A percentile compares a stretch with the other conserved stretches of the same genome.
phyloP scores from a whole-genome alignment of 176 grass and related monocot species.

The Avena insularis region DNA sequence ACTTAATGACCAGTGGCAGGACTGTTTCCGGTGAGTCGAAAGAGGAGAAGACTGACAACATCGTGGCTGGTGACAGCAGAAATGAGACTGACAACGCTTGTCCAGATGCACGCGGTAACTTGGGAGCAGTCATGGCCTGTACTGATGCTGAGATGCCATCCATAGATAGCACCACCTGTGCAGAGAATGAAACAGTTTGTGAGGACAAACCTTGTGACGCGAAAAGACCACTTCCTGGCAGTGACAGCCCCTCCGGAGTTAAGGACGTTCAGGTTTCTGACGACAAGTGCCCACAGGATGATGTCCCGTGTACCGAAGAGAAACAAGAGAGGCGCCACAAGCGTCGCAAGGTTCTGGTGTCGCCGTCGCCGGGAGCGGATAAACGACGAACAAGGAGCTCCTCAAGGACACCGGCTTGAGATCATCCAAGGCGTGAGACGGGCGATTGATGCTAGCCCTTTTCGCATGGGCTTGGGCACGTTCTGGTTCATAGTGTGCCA shows the following conservation, averaged over 20 bases:
- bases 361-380: slow-evolving; percentile 28
- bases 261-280: slow-evolving; percentile 26
- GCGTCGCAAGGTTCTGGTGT: slow-evolving; percentile 60
- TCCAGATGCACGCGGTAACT: not conserved
- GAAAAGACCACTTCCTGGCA: slow-evolving; percentile 16
- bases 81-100: not conserved
- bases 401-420: no score
- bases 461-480: no score
- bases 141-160: slow-evolving; percentile 34
- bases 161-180: not conserved
- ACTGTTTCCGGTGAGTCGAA: not conserved
- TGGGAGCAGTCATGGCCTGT: not conserved
- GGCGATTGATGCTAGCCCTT: no score
- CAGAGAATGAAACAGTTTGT: not conserved
- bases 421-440: no score
- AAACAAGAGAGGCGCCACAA: slow-evolving; percentile 60
- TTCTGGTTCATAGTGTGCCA: no score
- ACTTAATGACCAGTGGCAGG: not conserved
- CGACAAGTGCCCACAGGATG: slow-evolving; percentile 41
- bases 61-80: not conserved
- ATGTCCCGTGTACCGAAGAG: not conserved
- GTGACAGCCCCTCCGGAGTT: slow-evolving; percentile 3
- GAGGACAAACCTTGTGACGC: slow-evolving; percentile 3
- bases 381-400: slow-evolving; percentile 55
- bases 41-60: slow-evolving; percentile 1